Base-by-base conservation (phyloP, 192 early-diverging fungal genomes). In the Coemansia sp. region DNA sequence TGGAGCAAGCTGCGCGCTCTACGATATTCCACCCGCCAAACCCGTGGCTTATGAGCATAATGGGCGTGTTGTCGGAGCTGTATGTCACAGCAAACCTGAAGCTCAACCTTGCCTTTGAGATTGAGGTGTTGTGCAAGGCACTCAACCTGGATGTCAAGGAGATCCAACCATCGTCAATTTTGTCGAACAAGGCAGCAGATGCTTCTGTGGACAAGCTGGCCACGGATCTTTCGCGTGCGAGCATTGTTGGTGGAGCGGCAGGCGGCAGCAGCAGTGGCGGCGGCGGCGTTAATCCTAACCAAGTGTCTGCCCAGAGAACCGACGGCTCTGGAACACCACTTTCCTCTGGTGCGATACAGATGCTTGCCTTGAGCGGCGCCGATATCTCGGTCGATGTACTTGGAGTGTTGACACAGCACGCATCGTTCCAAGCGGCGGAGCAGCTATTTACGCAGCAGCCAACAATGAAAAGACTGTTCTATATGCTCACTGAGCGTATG, bases 11-110 rank as follows among this genome's bases (percentile, higher is more conserved):
- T 50, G 82, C 82, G 23, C 83, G 84, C 41, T 94, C 89, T 62
- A 91, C 85, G 53, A 88, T 98, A 4, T 99, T 99, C 79, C 88
- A 87, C 54, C 92, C 93, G 11, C 95, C 97, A 29, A 97, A 96
- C 77, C 97, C 97, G 15, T 99, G 97, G 97, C 68, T 99, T 41
- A 94, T 99, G 87, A 92, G 92, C 30, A 94, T 95, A 57, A 86
- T 99, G 85, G 86, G 86, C 50, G 83, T 98, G 15, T 75, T 99
- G 38, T 89, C 91, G 3, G 97, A 99, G 74, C 81, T 99, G 10
- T 98, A 97, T 78, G 87, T 91, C 45, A 92, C 85, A 70, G 95
- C 93, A 0, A 92, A 96, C 61, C 76, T 99, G 31, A 98, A 95
- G 75, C 83, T 98, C 37, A 96, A 94, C 56, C 86, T 97, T 36